These are phyloP conservation scores for Calocera cornea DNA, from an alignment of 768 basidiomycete species.

Conservation along the genomic window DNA sequence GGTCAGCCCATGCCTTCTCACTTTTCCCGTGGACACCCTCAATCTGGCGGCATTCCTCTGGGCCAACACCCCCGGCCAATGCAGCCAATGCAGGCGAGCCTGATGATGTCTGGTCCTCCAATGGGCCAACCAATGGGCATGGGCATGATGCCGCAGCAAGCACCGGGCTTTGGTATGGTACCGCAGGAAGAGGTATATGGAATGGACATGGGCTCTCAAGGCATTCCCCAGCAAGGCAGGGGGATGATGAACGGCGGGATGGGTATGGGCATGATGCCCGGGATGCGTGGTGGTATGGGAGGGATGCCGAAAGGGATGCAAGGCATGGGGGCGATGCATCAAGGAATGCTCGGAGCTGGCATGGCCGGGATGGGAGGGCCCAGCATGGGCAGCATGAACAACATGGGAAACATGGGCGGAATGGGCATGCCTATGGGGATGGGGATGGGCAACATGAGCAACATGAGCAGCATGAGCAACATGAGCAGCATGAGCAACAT, in stretches of 20 bases:
- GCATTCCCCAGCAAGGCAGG: background rate
- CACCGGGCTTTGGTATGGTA: background rate
- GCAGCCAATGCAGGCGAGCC: conserved; percentile 1
- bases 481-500: conserved; percentile 9
- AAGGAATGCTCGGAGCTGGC: background rate
- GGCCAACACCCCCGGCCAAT: conserved; percentile 1
- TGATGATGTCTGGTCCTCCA: background rate
- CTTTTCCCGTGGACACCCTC: background rate
- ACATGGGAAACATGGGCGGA: background rate
- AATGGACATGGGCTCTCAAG: background rate
- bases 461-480: conserved; percentile 10
- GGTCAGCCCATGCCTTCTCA: background rate
- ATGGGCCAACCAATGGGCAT: background rate
- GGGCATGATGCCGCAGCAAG: background rate
- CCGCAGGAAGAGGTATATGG: background rate
- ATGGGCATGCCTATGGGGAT: conserved; percentile 3
- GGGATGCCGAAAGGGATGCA: conserved; percentile 31
- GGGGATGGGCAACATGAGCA: conserved; percentile 7
- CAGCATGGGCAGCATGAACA: background rate
- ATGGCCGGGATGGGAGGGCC: conserved; percentile 1
- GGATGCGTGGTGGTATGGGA: conserved; percentile 13
- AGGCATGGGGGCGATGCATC: conserved; percentile 22
- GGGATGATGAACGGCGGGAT: conserved; percentile 9
- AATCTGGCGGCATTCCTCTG: conserved; percentile 6
- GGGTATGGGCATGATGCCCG: conserved; percentile 13